These are phyloP conservation scores for Cryptococcus wingfieldii DNA, from an alignment of 1,284 basidiomycete species.

Conservation along the genomic window DNA sequence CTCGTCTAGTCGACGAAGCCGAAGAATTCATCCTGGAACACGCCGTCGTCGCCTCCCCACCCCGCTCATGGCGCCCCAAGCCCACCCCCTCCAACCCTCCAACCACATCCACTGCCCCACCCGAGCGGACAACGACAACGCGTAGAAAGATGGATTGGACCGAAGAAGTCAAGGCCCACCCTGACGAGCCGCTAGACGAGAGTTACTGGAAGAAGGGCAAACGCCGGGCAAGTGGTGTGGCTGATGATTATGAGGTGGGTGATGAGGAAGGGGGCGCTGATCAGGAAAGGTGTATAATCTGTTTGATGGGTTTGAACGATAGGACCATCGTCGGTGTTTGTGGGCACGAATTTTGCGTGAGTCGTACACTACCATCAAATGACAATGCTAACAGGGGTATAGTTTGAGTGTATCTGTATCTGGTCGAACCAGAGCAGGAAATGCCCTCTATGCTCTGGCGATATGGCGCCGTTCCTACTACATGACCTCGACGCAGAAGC, in stretches of 20 bases:
- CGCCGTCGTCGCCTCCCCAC: slow-evolving; percentile 27
- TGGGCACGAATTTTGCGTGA: slow-evolving; percentile 67
- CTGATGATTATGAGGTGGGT: not conserved
- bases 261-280: slow-evolving; percentile 21
- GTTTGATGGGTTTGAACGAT: slow-evolving; percentile 69
- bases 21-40: slow-evolving; percentile 38
- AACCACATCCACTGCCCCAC: slow-evolving; percentile 13
- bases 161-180: slow-evolving; percentile 19
- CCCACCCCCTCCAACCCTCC: too few relatives aligned
- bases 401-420: slow-evolving; percentile 76
- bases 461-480: slow-evolving; percentile 70
- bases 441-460: slow-evolving; percentile 75
- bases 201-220: slow-evolving; percentile 3
- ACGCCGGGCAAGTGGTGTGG: not conserved
- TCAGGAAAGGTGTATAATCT: slow-evolving; percentile 57
- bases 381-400: slow-evolving; percentile 6
- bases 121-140: slow-evolving; percentile 12
- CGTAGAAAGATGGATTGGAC: slow-evolving; percentile 38
- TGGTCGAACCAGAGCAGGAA: slow-evolving; percentile 65
- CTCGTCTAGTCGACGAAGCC: slow-evolving; percentile 31
- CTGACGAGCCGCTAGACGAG: slow-evolving; percentile 21
- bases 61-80: slow-evolving; percentile 30
- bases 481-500: slow-evolving; percentile 54
- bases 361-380: slow-evolving; percentile 9
- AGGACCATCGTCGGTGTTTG: slow-evolving; percentile 72